Conservation (phyloP, 2,329 filamentous ascomycete species). For the Podosphaera xanthii region DNA sequence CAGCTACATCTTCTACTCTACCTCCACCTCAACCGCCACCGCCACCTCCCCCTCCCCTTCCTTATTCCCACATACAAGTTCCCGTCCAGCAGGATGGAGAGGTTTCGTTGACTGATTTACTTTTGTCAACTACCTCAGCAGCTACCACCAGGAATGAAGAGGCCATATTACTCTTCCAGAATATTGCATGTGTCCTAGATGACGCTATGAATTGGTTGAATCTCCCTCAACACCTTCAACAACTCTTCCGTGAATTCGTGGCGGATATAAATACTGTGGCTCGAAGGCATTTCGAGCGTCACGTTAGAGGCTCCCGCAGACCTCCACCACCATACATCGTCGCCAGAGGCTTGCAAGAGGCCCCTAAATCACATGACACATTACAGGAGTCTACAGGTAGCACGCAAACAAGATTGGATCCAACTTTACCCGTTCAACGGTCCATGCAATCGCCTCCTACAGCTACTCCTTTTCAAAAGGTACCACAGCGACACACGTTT, state of each 20-base stretch:
- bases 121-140: background rate
- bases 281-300: background rate
- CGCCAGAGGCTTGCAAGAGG: background rate
- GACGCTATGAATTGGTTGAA: background rate
- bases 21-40: constrained; percentile 1
- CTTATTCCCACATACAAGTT: background rate
- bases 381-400: no score
- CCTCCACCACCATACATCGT: background rate
- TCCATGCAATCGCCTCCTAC: background rate
- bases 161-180: background rate
- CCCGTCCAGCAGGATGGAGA: no score
- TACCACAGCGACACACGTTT: background rate
- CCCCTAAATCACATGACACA: background rate
- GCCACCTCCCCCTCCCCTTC: constrained; percentile 3
- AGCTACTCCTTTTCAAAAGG: background rate
- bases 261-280: background rate
- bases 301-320: background rate
- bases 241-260: background rate
- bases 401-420: no score
- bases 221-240: background rate
- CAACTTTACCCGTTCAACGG: no score
- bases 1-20: background rate
- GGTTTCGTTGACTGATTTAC: no score
- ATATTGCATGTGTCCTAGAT: background rate
- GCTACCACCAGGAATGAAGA: background rate